Base-by-base conservation (phyloP, 208 protist genomes). In the Vickermania spadyakhi region DNA sequence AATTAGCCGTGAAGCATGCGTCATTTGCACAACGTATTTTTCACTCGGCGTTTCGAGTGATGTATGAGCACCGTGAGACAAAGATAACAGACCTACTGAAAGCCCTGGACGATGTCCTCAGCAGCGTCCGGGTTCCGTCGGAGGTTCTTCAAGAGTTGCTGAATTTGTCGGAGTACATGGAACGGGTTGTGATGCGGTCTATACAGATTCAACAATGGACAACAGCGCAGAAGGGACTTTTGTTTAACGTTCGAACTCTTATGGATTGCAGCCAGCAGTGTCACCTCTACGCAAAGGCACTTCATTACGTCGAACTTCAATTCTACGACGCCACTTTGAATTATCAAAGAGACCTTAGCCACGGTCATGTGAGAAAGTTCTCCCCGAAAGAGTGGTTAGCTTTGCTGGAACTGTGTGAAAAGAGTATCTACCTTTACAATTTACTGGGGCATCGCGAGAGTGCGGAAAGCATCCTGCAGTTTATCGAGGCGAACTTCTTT, bases 401-500 rank as follows among this genome's bases (percentile, higher is more conserved):
- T 30, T 72, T 94, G 60, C 36, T 94, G 57, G 70, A 85, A 50
- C 72, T 86, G 51, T 93, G 83, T 62, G 87, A 96, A 65, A 93
- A 93, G 69, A 82, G 77, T 66, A 99, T 99, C 67, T 93, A 93
- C 65, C 92, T 99, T 42, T 99, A 97, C 72, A 99, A 99, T 77
- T 80, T 99, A 58, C 80, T 99, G 18, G 95, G 98, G 31, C 97
- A 98, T 66, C 89, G 96, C 4, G 97, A 99, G 71, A 98, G 98
- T 41, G 98, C 98, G 0, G 84, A 93, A 68, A 97, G 98, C 56
- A 90, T 99, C 28, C 81, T 99, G 5, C 87, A 89, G 58, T 98
- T 97, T 66, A 96, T 98, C 31, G 80, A 96, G 72, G 66, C 82
- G 52, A 89, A 97, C 66, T 93, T 94, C 62, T 84, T 73, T 21